Evolutionary conservation across 495 filamentous ascomycete species (phyloP).

Genomic region (Penicillium subrubescens): DNA sequence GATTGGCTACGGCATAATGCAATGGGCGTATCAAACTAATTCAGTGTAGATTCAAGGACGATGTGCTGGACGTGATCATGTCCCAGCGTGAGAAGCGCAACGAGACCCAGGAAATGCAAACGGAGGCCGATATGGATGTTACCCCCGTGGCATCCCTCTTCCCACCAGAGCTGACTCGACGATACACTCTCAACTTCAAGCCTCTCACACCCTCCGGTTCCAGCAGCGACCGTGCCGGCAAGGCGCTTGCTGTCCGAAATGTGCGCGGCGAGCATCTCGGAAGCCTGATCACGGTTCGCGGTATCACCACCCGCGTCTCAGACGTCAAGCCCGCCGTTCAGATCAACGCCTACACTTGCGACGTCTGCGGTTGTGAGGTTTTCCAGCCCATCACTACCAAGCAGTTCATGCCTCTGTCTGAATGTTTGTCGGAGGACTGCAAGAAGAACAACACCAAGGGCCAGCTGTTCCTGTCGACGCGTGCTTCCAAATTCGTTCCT

Average conservation of each 20-base stretch:
- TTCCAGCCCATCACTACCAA: conserved; percentile 95
- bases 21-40: conserved; percentile 8
- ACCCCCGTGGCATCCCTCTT: conserved; percentile 61
- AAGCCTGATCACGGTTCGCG: conserved; percentile 88
- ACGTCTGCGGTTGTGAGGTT: conserved; percentile 93
- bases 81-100: conserved; percentile 87
- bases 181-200: conserved; percentile 96
- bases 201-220: conserved; percentile 73
- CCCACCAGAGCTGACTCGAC: conserved; percentile 85
- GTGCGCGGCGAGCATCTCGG: conserved; percentile 91
- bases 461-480: conserved; percentile 87
- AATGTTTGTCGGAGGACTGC: conserved; percentile 87
- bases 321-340: conserved; percentile 97
- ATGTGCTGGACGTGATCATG: conserved; percentile 96
- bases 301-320: conserved; percentile 92
- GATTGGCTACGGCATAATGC: not conserved
- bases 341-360: conserved; percentile 96
- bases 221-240: conserved; percentile 61
- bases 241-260: conserved; percentile 90
- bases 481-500: conserved; percentile 93
- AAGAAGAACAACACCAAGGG: conserved; percentile 88
- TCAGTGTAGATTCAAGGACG: conserved; percentile 81
- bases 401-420: conserved; percentile 80
- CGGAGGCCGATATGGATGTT: conserved; percentile 68
- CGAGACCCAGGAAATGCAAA: conserved; percentile 65